A percentile compares a stretch with the other conserved stretches of the same genome.
phyloP scores from a whole-genome alignment of 2,329 filamentous ascomycete species.

The Pseudocercospora vitis region DNA sequence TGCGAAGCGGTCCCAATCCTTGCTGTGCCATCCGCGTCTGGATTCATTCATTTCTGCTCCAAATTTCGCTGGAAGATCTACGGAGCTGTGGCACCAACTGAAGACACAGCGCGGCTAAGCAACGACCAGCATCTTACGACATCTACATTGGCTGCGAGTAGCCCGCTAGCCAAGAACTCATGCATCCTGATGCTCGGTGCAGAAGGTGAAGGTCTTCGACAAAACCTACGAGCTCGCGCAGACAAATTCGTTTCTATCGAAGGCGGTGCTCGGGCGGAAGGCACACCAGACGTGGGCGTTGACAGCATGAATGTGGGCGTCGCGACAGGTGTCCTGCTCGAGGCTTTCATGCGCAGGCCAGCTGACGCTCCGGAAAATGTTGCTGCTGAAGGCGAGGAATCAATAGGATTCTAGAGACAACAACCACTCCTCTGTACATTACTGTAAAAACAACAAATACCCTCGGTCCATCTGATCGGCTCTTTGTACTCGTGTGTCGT shows the following conservation, averaged over 20 bases:
- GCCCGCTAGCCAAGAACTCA: slow-evolving; percentile 51
- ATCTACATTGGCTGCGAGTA: slow-evolving; percentile 20
- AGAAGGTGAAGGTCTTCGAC: slow-evolving; percentile 73
- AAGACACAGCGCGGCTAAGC: background rate
- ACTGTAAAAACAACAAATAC: slow-evolving; percentile 4
- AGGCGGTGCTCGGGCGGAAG: slow-evolving; percentile 15
- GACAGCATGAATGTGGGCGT: slow-evolving; percentile 95
- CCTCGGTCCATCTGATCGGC: background rate
- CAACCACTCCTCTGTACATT: background rate
- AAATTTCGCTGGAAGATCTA: slow-evolving; percentile 79
- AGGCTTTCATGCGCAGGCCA: slow-evolving; percentile 55
- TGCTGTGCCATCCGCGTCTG: slow-evolving; percentile 62
- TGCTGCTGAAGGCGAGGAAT: background rate
- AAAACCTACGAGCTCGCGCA: slow-evolving; percentile 63
- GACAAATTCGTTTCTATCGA: slow-evolving; percentile 64
- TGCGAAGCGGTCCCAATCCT: slow-evolving; percentile 78
- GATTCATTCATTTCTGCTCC: slow-evolving; percentile 69
- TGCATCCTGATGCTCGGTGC: slow-evolving; percentile 80
- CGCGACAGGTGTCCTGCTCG: slow-evolving; percentile 73
- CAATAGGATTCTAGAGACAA: background rate
- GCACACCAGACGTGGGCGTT: slow-evolving; percentile 55
- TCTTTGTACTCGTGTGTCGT: no score
- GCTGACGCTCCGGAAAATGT: slow-evolving; percentile 17
- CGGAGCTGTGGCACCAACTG: slow-evolving; percentile 61
- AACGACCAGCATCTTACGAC: slow-evolving; percentile 20